phyloP scores from a whole-genome alignment of 1,284 basidiomycete genomes.

The Erythrobasidium hasegawianum region DNA sequence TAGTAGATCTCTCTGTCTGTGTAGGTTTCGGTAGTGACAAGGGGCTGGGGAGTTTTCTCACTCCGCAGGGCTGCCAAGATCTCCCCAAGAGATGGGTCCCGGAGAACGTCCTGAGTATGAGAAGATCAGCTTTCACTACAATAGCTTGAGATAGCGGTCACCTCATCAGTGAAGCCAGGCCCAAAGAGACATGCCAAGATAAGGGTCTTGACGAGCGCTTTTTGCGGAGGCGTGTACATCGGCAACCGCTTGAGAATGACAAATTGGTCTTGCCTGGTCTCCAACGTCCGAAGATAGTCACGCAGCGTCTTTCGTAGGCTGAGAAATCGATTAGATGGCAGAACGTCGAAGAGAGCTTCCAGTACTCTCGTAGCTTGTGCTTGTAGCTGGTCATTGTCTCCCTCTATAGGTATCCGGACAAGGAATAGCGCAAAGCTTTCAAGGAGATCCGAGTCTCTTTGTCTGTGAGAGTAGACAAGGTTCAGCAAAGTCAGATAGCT shows the following conservation, averaged over 20 bases:
- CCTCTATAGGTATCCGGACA: background rate
- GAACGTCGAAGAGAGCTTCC: background rate
- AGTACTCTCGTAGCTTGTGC: background rate
- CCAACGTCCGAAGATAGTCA: background rate
- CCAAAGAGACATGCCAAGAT: background rate
- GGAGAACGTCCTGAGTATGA: no score
- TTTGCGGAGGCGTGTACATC: background rate
- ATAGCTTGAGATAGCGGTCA: background rate
- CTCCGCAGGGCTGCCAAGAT: no score
- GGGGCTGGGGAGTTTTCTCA: no score
- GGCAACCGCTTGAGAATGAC: conserved; percentile 11
- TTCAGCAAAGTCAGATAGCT: background rate
- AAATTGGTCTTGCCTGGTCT: conserved; percentile 6
- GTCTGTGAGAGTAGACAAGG: background rate
- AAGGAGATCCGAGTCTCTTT: background rate
- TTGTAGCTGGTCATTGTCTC: background rate
- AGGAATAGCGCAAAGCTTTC: background rate
- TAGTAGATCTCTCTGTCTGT: conserved; percentile 12
- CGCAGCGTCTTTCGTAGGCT: background rate
- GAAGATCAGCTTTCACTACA: no score
- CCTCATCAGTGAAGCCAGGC: background rate
- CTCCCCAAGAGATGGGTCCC: no score
- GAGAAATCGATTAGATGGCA: background rate
- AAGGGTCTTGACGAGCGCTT: background rate
- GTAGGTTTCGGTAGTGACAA: background rate